phyloP scores from a whole-genome alignment of 2,329 filamentous ascomycete genomes.

The Cordyceps militaris region DNA sequence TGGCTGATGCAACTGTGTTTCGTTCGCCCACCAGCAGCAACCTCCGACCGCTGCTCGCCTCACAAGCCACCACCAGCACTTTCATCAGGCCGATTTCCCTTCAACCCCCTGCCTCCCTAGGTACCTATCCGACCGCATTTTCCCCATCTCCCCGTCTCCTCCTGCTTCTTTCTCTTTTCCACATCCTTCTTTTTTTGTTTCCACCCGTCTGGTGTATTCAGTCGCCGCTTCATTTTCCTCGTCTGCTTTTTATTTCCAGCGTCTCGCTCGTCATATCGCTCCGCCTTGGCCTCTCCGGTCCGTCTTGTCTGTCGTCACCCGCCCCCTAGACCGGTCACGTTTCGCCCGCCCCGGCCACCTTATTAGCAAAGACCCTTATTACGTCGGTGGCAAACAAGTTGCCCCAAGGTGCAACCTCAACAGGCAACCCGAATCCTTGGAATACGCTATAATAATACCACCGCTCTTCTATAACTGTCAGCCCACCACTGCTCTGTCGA shows the following conservation, averaged over 20 bases:
- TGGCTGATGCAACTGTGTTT: constrained; percentile 13
- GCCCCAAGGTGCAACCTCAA: not conserved
- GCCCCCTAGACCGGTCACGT: not conserved
- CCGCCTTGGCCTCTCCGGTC: not conserved
- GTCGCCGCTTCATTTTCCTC: not conserved
- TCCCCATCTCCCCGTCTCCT: not conserved
- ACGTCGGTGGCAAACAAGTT: constrained; percentile 11
- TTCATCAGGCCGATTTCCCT: not conserved
- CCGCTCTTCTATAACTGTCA: not conserved
- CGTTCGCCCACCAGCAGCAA: not conserved
- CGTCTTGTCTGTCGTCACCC: not conserved
- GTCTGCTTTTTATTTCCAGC: not conserved
- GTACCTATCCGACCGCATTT: not conserved
- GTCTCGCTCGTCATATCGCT: not conserved
- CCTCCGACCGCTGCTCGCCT: not conserved
- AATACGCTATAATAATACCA: not conserved
- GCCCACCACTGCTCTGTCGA: not conserved
- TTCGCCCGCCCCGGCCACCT: not conserved
- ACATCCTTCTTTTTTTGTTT: not conserved
- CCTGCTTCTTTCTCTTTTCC: not conserved
- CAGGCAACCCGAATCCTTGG: not conserved
- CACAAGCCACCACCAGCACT: not conserved
- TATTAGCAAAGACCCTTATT: constrained; percentile 9
- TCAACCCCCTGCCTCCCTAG: constrained; percentile 2
- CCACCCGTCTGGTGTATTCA: not conserved